Evolutionary conservation across 495 filamentous ascomycete genomes (phyloP), one percentile per base, ranked within the genome.

Genomic region (Penicillium tannophilum): DNA sequence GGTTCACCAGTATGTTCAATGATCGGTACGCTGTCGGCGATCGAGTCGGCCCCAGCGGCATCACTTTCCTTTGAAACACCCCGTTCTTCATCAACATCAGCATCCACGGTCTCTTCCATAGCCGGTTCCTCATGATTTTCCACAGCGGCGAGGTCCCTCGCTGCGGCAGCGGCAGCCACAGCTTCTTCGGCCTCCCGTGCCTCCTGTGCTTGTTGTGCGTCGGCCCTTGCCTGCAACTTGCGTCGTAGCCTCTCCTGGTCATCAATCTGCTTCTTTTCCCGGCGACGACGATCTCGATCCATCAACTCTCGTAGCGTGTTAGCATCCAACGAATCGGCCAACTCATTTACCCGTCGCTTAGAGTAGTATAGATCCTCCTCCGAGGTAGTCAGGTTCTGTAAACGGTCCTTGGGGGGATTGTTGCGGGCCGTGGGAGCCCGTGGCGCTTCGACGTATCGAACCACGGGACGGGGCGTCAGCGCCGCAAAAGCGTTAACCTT

Each of bases 251-350:
- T 87, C 60, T 93, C 88, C 56, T 88, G 85, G 24, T 95, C 89
- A 43, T 83, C 79, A 54, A 86, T 78, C 50, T 80, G 80, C 75
- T 90, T 91, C 67, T 83, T 86, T 56, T 96, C 90, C 58, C 80
- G 82, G 31, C 92, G 81, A 58, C 91, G 84, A 59, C 88, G 79
- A 68, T 97, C 92, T 54, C 92, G 77, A 56, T 97, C 92, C 81
- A 97, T 84, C 35, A 96, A 70, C 64, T 95, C 90, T 19, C 92
- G 81, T 50, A 97, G 65, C 63, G 87, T 90, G 36, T 88, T 83
- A 2, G 92, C 89, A 72, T 88, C 89, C 43, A 96, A 76, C 41
- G 90, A 86, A 69, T 96, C 88, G 23, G 91, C 92, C 39, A 94
- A 76, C 47, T 89, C 86, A 61, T 93, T 88, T 12, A 97, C 83